Evolutionary conservation across 1,284 basidiomycete species (phyloP).

Genomic region (Ganoderma multipileum): DNA sequence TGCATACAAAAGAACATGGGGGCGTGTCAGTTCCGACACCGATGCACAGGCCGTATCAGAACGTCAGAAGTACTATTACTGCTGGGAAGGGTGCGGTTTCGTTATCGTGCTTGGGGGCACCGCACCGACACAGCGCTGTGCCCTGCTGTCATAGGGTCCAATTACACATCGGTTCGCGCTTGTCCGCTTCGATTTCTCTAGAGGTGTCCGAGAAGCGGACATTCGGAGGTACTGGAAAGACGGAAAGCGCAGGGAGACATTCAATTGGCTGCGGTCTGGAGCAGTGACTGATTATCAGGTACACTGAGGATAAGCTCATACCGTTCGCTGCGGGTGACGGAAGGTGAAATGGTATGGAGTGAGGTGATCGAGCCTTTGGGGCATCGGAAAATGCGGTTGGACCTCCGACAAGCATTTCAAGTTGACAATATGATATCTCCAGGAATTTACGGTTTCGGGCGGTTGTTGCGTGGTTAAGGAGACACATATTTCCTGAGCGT

Average conservation of each 20-base stretch:
- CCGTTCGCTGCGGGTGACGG: too few species aligned
- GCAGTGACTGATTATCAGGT: background rate
- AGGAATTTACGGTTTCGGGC: background rate
- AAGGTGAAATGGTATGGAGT: too few species aligned
- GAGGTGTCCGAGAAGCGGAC: background rate
- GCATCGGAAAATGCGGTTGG: too few species aligned
- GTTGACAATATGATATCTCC: background rate
- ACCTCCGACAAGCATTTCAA: too few species aligned
- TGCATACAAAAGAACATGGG: background rate
- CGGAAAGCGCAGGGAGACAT: background rate
- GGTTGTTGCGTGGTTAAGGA: background rate
- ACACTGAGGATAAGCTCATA: background rate
- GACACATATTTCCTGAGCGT: background rate
- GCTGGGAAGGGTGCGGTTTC: background rate
- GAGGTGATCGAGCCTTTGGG: too few species aligned
- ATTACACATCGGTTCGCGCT: background rate
- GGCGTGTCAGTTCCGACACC: background rate
- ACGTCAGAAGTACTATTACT: background rate
- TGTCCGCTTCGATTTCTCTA: background rate
- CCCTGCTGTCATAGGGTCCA: background rate
- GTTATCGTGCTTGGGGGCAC: background rate
- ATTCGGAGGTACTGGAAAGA: background rate
- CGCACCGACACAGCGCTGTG: constrained; percentile 2
- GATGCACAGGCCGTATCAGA: background rate
- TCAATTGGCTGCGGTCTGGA: background rate